Conservation (phyloP, 106 monocot genomes). For the Phalaenopsis aphrodite region DNA sequence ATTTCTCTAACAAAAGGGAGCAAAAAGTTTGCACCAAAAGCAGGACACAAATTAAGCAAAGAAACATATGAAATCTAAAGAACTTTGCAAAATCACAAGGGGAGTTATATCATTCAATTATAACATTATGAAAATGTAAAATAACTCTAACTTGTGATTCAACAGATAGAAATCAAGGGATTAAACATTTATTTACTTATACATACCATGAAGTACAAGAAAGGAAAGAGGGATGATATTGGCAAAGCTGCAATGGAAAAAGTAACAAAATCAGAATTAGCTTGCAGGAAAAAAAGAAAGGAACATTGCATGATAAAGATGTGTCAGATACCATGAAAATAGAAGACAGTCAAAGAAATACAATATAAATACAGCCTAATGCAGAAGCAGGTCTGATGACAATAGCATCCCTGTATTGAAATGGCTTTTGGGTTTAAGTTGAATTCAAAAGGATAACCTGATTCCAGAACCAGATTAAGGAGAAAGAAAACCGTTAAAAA, state of each 20-base stretch:
- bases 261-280: neutral
- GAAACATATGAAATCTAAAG: neutral
- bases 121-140: neutral
- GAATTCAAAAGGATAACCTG: neutral
- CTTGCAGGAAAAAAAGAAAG: neutral
- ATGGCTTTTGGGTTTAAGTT: neutral
- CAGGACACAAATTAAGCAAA: neutral
- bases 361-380: neutral
- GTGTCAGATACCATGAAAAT: neutral
- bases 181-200: conserved; percentile 6
- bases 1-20: too few species aligned
- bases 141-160: neutral
- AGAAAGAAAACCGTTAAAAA: too few species aligned
- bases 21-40: neutral
- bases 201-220: conserved; percentile 89
- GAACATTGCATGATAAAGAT: neutral
- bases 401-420: neutral
- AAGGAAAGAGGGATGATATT: conserved; percentile 79
- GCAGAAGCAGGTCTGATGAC: neutral
- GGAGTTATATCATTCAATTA: neutral
- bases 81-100: neutral
- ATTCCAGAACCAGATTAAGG: too few species aligned
- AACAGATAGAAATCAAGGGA: neutral
- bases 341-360: neutral
- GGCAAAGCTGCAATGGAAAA: conserved; percentile 56